These are phyloP conservation scores for Epichloe gansuensis DNA, from an alignment of 2,329 filamentous ascomycete species.

Conservation along the genomic window DNA sequence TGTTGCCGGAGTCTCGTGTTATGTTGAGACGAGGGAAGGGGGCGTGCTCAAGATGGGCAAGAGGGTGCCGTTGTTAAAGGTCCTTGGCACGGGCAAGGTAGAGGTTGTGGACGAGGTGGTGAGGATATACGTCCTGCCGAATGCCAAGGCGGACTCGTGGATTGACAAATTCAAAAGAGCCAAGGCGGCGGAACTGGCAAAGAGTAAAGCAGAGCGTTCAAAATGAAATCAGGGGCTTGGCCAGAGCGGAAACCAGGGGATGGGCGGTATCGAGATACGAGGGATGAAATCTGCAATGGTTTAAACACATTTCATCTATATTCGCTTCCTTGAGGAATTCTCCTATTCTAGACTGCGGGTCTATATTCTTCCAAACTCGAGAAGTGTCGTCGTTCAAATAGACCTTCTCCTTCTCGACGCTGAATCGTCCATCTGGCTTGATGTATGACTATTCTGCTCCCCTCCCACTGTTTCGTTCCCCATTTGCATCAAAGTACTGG, in stretches of 20 bases:
- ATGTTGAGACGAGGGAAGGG: slow-evolving; percentile 68
- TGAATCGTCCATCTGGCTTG: not conserved
- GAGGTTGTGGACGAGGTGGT: slow-evolving; percentile 82
- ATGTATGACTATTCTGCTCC: not conserved
- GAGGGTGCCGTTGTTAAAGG: slow-evolving; percentile 64
- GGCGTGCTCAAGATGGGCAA: slow-evolving; percentile 83
- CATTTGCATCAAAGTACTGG: not conserved
- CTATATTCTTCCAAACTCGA: too few species aligned
- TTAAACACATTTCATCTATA: too few species aligned
- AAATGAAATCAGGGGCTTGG: not conserved
- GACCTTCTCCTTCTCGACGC: not conserved
- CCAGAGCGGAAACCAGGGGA: not conserved
- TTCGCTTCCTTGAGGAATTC: too few species aligned
- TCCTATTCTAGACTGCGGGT: too few species aligned
- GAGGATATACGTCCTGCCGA: slow-evolving; percentile 70
- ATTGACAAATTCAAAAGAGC: slow-evolving; percentile 73
- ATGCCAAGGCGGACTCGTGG: slow-evolving; percentile 56
- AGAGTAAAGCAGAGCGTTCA: slow-evolving; percentile 2
- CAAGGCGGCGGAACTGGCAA: slow-evolving; percentile 38
- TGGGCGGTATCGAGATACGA: not conserved
- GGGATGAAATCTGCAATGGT: too few species aligned
- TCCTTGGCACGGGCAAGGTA: slow-evolving; percentile 62
- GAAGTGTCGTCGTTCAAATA: not conserved
- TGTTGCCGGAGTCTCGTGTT: slow-evolving; percentile 60
- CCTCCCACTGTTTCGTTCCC: not conserved